Evolutionary conservation across 164 flowering plant genomes (phyloP), one percentile per base, ranked within the genome.

Genomic region (Vitis amurensis): DNA sequence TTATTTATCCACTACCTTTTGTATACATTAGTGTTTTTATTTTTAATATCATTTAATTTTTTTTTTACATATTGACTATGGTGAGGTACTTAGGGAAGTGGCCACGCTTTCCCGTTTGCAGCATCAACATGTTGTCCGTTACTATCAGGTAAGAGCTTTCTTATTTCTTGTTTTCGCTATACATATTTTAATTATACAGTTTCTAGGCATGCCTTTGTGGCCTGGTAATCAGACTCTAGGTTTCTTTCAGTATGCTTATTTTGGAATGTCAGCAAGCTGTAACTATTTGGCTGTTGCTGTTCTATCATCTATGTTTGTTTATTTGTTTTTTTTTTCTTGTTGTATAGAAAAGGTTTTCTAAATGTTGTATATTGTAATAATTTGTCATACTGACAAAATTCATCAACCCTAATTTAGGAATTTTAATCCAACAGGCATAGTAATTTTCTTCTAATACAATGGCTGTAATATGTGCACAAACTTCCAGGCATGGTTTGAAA

Each of bases 121-220:
- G 81, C 99, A 95, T 86, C 97, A 88, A 50, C 98, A 95, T 84
- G 97, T 95, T 80, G 99, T 95, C 60, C 97, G 98, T 55, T 95
- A 93, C 74, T 95, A 95, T 82, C 99, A 95, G 95, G 99, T 91
- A 61, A 30, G 44, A 17, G 11, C 14, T 64, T 55, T 59, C 47
- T 58, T 74, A 19, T 9, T 30, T 64, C 56, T 57, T 49, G 1
- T 8, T 53, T 48, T 63, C 8, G 15, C 13, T 56, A 19, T 71
- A n/a, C 23, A 47, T 68, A 14, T 27, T 37, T 67, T 69, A 47
- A 58, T 55, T 65, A 53, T 66, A 8, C n/a, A n/a, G 44, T 29
- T 19, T 55, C 27, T 53, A 2, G 52, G 3, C 50, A 7, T 62
- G 10, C 10, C 3, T 37, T 44, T 61, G 23, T 48, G 23, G 52